Percentiles rank a stretch among this genome's conserved stretches.
Evolutionary conservation across 1,139 yeast species (phyloP).

Genomic region (Saccharomyces pastorianus): DNA sequence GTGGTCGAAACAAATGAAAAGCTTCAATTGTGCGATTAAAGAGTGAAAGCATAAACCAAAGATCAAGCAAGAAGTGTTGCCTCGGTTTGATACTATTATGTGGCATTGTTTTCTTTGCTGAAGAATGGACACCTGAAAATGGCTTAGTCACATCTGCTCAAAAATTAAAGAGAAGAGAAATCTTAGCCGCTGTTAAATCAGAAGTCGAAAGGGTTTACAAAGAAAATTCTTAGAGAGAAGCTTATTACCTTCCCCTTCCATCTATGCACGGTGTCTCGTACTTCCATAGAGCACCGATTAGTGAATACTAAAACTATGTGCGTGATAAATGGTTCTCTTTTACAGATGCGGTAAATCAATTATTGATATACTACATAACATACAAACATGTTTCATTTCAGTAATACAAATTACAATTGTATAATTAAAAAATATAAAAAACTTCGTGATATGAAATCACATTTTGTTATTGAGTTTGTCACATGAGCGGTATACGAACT

Average conservation of each 20-base stretch:
- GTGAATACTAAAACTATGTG: background rate
- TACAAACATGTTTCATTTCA: background rate
- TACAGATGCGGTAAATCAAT: background rate
- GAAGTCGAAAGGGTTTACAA: conserved; percentile 51
- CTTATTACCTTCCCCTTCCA: background rate
- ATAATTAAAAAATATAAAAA: background rate
- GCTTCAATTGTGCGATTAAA: background rate
- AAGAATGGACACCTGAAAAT: conserved; percentile 97
- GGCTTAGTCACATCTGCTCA: conserved; percentile 94
- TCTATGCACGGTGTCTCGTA: background rate
- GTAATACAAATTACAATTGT: background rate
- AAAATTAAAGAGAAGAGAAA: conserved; percentile 90
- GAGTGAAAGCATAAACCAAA: background rate
- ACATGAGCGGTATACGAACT: background rate
- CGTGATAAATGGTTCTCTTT: background rate
- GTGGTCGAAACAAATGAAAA: background rate
- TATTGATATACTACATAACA: background rate
- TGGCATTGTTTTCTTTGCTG: conserved; percentile 74
- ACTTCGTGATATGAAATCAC: background rate
- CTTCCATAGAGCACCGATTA: background rate
- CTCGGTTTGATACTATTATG: no score
- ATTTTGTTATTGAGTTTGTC: background rate
- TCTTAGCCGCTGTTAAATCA: conserved; percentile 48
- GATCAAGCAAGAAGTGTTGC: no score
- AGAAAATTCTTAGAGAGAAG: background rate